Base-by-base conservation (phyloP, 495 filamentous ascomycete species). In the Penicillium manginii region DNA sequence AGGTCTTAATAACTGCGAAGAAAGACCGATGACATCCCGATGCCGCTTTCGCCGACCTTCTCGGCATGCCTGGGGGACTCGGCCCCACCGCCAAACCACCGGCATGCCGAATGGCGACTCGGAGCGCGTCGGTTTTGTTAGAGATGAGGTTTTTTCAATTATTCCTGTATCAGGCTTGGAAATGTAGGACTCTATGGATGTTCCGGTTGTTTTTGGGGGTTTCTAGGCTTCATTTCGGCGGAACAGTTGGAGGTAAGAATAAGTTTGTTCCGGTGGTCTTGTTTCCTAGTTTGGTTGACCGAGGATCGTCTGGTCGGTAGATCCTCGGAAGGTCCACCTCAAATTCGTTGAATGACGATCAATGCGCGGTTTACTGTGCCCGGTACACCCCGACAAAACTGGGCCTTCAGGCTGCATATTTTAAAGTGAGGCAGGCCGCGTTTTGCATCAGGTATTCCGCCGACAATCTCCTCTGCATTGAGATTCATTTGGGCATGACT, bases 21-120 rank as follows among this genome's bases (percentile, higher is more conserved):
- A 68, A 39, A 49, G 43, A 7, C 65, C 65, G 62, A 68, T 17
- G 48, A 62, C n/a, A 39, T 59, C 55, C 57, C 65, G 57, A 64
- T 49, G 52, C 55, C 47, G 39, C 40, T 63, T 48, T 55, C 42
- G 37, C 60, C 60, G 60, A 62, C 49, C 48, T 43, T 50, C n/a
- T 64, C 57, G 61, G 61, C 57, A 53, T 59, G 51, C 56, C 55
- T 53, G 48, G 39, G 14, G 17, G 1, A 17, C 21, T 57, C 61
- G 57, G 61, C 57, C 61, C 57, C 61, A 59, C 53, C 53, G 26
- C 45, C n/a, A 49, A 14, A 26, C 48, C 52, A 60, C 49, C 60
- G 60, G 63, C 54, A 65, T 55, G 65, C 65, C 61, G 57, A 37
- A 37, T 18, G 2, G 18, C 2, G 14, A 19, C 35, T 51, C 52